Base-by-base conservation (phyloP, 2,329 filamentous ascomycete genomes). In the Ustilaginoidea virens region DNA sequence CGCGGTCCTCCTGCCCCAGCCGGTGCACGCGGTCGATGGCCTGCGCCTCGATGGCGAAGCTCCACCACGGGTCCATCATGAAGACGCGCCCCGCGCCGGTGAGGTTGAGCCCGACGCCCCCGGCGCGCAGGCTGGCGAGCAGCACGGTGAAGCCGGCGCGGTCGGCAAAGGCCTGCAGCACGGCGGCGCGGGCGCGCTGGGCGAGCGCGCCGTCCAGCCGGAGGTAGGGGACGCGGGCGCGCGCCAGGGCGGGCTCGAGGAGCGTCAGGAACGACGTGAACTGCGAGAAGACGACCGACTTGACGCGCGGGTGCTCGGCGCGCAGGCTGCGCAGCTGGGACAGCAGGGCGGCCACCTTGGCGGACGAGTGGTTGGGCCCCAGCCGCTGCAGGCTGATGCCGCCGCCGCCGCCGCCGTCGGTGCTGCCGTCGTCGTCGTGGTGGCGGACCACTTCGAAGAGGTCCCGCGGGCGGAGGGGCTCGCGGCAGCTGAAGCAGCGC, bases 61-160 rank as follows among this genome's bases (percentile, higher is more conserved):
- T 92, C 90, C 90, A 98, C 90, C 90, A 98, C 0, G 90, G 90
- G 52, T 98, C 90, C 90, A 98, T 96, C 80, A 98, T 92, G 58
- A 79, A 98, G 5, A 98, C 92, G 30, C 81, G 65, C 38, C 77
- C 82, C 5, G 90, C 90, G 39, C 75, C 76, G 1, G 87, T 96
- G 36, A 98, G 55, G 47, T 98, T 98, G 24, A 98, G 62, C 0
- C 90, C 90, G 0, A 98, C 90, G 15, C 90, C 92, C 4, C 92
- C 90, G 0, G 92, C 90, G 13, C 83, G 69, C 32, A 98, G 60
- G 42, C 78, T 87, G 29, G 98, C 69, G 2, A 98, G 62, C 4
- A 98, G 60, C 1, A 98, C 70, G 3, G 69, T 69, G 15, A 82
- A 81, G 27, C 66, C 71, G 2, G 59, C 50, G 4, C 31, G 33